Conservation (phyloP, 495 filamentous ascomycete species). For the Pseudevernia furfuracea region DNA sequence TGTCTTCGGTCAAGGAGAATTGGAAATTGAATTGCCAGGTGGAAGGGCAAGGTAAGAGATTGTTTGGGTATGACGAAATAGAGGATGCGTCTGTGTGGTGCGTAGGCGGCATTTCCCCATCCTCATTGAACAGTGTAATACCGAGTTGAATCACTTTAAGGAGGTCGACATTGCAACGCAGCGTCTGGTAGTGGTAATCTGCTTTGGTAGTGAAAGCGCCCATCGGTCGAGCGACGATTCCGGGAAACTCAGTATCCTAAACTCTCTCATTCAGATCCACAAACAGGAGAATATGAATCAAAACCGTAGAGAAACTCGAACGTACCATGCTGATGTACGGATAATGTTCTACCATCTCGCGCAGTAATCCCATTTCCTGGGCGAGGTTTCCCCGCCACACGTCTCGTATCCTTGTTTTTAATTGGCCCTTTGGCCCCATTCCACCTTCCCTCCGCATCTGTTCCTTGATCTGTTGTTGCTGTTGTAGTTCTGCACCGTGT, state of each 20-base stretch:
- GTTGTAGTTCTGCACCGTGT: constrained; percentile 64
- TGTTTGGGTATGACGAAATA: constrained; percentile 39
- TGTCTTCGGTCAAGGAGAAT: constrained; percentile 87
- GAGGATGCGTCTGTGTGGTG: constrained; percentile 47
- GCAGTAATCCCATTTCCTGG: constrained; percentile 77
- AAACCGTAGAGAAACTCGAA: not conserved
- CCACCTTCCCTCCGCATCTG: constrained; percentile 43
- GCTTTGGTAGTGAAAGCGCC: constrained; percentile 88
- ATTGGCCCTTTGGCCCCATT: constrained; percentile 37
- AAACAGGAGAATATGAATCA: not conserved
- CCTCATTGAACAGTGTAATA: constrained; percentile 79
- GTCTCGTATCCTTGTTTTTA: constrained; percentile 76
- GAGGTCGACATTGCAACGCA: constrained; percentile 93
- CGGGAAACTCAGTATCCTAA: constrained; percentile 96
- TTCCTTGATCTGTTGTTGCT: constrained; percentile 42
- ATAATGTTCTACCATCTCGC: constrained; percentile 77
- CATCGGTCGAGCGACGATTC: constrained; percentile 90
- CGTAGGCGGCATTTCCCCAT: constrained; percentile 75
- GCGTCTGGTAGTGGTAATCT: constrained; percentile 96
- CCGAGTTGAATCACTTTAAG: constrained; percentile 95
- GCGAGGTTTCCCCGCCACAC: constrained; percentile 88
- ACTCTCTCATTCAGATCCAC: constrained; percentile 27
- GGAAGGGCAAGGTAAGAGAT: constrained; percentile 62
- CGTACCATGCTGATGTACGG: constrained; percentile 92
- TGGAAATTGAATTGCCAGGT: constrained; percentile 99